Evolutionary conservation across 2,329 filamentous ascomycete genomes (phyloP), one percentile per base, ranked within the genome.

Genomic region (Sphaerulina populicola): DNA sequence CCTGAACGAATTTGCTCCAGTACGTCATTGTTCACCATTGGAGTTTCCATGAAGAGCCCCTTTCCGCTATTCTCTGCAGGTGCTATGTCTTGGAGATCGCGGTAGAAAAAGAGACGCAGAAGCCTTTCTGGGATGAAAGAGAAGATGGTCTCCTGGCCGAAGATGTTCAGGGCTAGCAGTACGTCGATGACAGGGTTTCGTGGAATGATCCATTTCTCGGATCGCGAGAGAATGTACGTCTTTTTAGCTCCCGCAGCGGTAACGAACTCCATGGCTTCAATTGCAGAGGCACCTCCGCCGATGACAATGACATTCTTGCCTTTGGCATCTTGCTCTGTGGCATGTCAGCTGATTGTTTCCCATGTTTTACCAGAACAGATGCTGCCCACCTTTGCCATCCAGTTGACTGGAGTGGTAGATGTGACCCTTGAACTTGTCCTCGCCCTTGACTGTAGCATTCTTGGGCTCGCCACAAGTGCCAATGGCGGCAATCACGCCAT

Each of bases 221-320:
- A 58, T 21, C 88, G 77, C 0, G 87, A 81, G 8, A 94, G 76
- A 29, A 94, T 82, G 51, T 81, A 82, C 0, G 83, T 82, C 61
- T 87, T 81, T 6, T 73, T 71, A 0, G 86, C 87, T 3, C 81
- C 75, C 38, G 81, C 77, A 10, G 79, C 72, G 9, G 82, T 78
- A 1, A 86, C 86, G 60, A 88, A 94, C 63, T 94, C 87, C 23
- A 94, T 74, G 0, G 86, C 86, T 66, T 94, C 88, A 4, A 94
- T 83, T 2, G 87, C 88, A 49, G 82, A 88, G 11, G 88, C 88
- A 1, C 88, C 88, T 6, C 87, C 86, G 3, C 88, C 88, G 49
- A 94, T 81, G 47, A 94, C 77, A 43, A 84, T 76, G n/a, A 94
- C 78, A 8, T 80, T 85, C 70, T 93, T 94, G 31, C 77, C 85